Evolutionary conservation across 805 yeast species (phyloP).

Genomic region (Teunomyces tritomae): DNA sequence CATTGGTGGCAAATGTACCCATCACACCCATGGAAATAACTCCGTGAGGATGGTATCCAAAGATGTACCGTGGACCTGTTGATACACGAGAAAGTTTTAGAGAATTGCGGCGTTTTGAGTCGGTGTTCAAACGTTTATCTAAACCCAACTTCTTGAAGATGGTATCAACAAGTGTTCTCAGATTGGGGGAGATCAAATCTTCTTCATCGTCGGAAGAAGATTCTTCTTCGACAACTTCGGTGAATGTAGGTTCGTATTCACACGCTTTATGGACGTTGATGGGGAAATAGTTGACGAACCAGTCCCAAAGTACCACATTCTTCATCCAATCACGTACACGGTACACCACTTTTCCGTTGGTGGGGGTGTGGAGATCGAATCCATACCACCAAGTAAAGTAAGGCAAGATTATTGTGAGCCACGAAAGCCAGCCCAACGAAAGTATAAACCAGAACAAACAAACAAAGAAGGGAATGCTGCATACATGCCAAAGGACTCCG

Average conservation of each 20-base stretch:
- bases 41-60: constrained; percentile 97
- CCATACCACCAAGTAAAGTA: constrained; percentile 57
- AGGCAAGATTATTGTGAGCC: constrained; percentile 63
- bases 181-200: constrained; percentile 38
- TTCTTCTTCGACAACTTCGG: constrained; percentile 28
- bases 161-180: constrained; percentile 34
- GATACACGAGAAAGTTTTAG: constrained; percentile 21
- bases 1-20: constrained; percentile 71
- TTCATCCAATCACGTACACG: constrained; percentile 59
- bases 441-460: constrained; percentile 51
- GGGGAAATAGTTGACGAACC: constrained; percentile 80
- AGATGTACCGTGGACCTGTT: constrained; percentile 75
- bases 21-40: constrained; percentile 89
- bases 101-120: constrained; percentile 8
- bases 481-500: constrained; percentile 69
- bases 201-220: constrained; percentile 37
- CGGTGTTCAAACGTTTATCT: constrained; percentile 34
- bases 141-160: constrained; percentile 36
- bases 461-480: constrained; percentile 61
- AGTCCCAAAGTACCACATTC: constrained; percentile 58
- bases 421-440: constrained; percentile 52
- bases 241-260: constrained; percentile 72
- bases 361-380: constrained; percentile 65
- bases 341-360: constrained; percentile 65
- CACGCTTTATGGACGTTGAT: constrained; percentile 64